Percentiles rank a stretch among this genome's conserved stretches.
These are phyloP conservation scores for Solanum peruvianum DNA, from an alignment of 257 asterid genomes.

Conservation along the genomic window DNA sequence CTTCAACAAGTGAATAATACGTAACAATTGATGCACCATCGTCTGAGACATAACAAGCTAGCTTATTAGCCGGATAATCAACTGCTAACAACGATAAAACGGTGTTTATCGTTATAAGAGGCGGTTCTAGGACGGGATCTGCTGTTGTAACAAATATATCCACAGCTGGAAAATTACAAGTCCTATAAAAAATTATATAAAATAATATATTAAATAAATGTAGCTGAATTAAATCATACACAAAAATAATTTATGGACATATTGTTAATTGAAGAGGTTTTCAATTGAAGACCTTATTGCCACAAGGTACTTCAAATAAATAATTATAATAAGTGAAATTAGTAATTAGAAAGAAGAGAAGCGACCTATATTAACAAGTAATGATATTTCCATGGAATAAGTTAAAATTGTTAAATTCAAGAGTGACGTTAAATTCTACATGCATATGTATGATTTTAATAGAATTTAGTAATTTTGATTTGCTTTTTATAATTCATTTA, in stretches of 20 bases:
- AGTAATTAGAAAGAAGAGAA: background rate
- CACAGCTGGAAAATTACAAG: conserved; percentile 9
- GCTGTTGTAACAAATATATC: conserved; percentile 33
- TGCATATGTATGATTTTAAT: no score
- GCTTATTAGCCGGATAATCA: conserved; percentile 20
- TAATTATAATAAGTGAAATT: background rate
- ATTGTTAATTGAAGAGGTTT: no score
- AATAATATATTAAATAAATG: no score
- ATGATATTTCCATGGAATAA: no score
- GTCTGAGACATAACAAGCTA: conserved; percentile 30
- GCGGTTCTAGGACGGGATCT: conserved; percentile 22
- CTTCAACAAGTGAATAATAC: conserved; percentile 18
- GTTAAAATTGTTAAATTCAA: no score
- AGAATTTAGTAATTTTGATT: no score
- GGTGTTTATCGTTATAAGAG: conserved; percentile 22
- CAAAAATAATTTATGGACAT: no score
- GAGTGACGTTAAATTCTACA: no score
- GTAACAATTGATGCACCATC: conserved; percentile 27
- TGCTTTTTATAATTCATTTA: background rate
- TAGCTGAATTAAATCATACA: background rate
- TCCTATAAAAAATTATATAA: no score
- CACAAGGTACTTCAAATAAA: no score
- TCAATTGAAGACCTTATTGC: no score
- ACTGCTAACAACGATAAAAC: conserved; percentile 22
- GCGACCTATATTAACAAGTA: background rate